Conservation (phyloP, 176 grass and related monocot species). For the Bolboschoenus planiculmis region DNA sequence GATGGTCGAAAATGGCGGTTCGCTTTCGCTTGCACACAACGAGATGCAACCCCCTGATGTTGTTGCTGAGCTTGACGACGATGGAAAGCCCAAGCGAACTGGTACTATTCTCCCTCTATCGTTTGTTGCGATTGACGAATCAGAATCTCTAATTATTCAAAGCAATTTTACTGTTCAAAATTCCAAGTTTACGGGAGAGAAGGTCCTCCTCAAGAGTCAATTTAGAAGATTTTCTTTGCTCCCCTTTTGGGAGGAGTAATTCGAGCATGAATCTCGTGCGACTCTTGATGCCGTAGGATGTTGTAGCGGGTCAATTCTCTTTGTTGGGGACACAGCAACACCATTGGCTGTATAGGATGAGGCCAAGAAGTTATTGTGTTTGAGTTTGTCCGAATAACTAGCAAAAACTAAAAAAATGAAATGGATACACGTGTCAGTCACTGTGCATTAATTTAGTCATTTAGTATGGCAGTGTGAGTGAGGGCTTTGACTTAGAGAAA, state of each 20-base stretch:
- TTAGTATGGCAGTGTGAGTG: neutral
- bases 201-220: neutral
- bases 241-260: neutral
- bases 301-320: neutral
- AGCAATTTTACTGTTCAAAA: neutral
- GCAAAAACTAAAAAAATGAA: too few relatives aligned
- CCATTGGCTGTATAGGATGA: neutral
- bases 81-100: constrained; percentile 56
- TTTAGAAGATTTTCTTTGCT: neutral
- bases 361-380: neutral
- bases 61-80: constrained; percentile 46
- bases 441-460: neutral
- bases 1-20: constrained; percentile 33
- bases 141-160: neutral
- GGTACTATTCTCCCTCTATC: constrained; percentile 19
- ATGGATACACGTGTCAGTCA: neutral
- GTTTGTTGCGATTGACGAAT: neutral
- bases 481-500: neutral
- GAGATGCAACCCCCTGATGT: neutral
- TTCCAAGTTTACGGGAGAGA: neutral
- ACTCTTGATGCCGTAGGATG: neutral
- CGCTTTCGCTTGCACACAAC: neutral
- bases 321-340: neutral
- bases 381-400: neutral
- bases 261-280: neutral